Percentiles rank a stretch among this genome's conserved stretches.
Conservation (phyloP, 495 filamentous ascomycete genomes). For the Rostrohypoxylon terebratum region DNA sequence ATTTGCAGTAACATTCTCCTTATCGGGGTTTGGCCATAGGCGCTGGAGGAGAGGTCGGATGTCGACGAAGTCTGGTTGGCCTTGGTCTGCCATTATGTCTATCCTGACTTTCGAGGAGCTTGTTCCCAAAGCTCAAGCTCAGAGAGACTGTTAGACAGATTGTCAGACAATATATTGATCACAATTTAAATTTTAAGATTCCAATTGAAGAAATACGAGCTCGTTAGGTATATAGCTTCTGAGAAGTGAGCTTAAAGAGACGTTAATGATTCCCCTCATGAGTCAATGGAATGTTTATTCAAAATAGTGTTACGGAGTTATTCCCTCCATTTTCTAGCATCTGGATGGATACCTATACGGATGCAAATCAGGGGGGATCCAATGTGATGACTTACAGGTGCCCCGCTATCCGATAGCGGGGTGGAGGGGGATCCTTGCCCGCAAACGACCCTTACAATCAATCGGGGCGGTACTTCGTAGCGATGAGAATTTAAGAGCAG, state of each 20-base stretch:
- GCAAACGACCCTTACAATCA: neutral
- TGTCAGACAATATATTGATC: no score
- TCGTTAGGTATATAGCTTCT: neutral
- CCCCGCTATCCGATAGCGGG: conserved; percentile 37
- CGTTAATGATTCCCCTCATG: neutral
- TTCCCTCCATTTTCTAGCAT: conserved; percentile 2
- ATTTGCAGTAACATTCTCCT: conserved; percentile 76
- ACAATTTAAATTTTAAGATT: neutral
- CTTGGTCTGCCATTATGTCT: conserved; percentile 40
- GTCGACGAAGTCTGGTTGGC: conserved; percentile 60
- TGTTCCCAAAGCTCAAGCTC: neutral
- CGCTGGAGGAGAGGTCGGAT: conserved; percentile 85
- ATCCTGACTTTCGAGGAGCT: neutral
- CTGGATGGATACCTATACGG: neutral
- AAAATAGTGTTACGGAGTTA: neutral
- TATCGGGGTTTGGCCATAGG: conserved; percentile 77
- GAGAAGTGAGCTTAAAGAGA: neutral
- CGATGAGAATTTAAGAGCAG: conserved; percentile 7
- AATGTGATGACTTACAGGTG: conserved; percentile 28
- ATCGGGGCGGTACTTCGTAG: conserved; percentile 32
- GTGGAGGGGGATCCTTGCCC: conserved; percentile 3
- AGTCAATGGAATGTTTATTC: conserved; percentile 16
- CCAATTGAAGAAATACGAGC: conserved; percentile 1
- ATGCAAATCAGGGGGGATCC: neutral
- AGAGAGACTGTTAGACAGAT: neutral